Percentiles rank a stretch among this genome's conserved stretches.
Evolutionary conservation across 2,329 filamentous ascomycete genomes (phyloP).

Genomic region (Fusarium sp.): DNA sequence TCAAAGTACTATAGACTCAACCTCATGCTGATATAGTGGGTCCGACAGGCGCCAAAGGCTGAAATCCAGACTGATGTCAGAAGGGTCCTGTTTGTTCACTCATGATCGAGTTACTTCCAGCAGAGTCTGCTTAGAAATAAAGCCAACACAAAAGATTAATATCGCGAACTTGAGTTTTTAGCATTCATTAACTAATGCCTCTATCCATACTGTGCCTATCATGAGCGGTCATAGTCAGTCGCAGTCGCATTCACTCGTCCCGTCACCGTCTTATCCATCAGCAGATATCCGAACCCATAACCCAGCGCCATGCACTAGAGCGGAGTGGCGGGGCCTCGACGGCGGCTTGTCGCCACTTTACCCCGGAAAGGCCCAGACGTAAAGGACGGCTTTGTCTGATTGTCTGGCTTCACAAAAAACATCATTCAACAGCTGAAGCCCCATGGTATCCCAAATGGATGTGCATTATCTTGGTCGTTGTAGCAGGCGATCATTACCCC

Average conservation of each 20-base stretch:
- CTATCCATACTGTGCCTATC: neutral
- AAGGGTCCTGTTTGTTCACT: slow-evolving; percentile 10
- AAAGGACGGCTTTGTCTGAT: slow-evolving; percentile 15
- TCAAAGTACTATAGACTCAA: slow-evolving; percentile 36
- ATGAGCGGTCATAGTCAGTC: slow-evolving; percentile 8
- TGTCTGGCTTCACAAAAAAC: slow-evolving; percentile 2
- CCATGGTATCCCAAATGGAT: neutral
- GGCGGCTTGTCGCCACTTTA: slow-evolving; percentile 38
- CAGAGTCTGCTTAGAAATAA: slow-evolving; percentile 17
- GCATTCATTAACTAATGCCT: neutral
- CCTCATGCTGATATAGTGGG: slow-evolving; percentile 31
- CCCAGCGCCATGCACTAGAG: slow-evolving; percentile 26
- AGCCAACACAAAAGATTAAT: neutral
- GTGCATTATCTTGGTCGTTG: neutral
- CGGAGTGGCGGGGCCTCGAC: slow-evolving; percentile 27
- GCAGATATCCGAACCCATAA: slow-evolving; percentile 21
- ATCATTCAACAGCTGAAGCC: slow-evolving; percentile 1
- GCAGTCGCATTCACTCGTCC: slow-evolving; percentile 19
- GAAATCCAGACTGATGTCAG: slow-evolving; percentile 28
- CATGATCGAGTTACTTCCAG: slow-evolving; percentile 22
- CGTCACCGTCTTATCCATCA: slow-evolving; percentile 34
- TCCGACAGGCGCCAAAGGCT: slow-evolving; percentile 6
- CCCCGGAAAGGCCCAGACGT: slow-evolving; percentile 29
- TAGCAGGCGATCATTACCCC: slow-evolving; percentile 27
- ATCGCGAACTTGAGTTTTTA: neutral